Conservation (phyloP, 2,329 filamentous ascomycete species). For the Orbilia brochopaga region DNA sequence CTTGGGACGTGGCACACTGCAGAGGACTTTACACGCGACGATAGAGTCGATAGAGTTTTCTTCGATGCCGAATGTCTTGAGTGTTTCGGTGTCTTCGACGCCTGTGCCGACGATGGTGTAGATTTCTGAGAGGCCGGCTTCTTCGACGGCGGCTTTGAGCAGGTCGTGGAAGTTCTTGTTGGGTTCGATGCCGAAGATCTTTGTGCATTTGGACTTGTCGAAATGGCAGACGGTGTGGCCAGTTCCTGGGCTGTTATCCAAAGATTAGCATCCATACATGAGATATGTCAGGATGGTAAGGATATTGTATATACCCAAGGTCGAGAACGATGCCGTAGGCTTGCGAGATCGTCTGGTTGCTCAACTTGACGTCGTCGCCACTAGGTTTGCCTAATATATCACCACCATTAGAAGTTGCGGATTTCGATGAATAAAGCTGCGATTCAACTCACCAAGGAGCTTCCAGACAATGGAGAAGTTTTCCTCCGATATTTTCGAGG, state of each 20-base stretch:
- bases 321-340: conserved; percentile 61
- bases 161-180: conserved; percentile 61
- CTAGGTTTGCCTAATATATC: conserved; percentile 10
- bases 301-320: conserved; percentile 57
- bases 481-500: conserved; percentile 21
- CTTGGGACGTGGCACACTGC: conserved; percentile 61
- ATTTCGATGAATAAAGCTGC: neutral
- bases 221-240: conserved; percentile 63
- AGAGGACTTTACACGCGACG: conserved; percentile 64
- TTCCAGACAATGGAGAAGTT: conserved; percentile 42
- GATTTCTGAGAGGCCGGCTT: conserved; percentile 59
- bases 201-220: conserved; percentile 58
- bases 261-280: too few species aligned
- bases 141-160: conserved; percentile 59
- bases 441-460: conserved; percentile 7
- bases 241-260: conserved; percentile 60
- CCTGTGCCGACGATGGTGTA: conserved; percentile 63
- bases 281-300: too few species aligned
- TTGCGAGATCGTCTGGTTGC: conserved; percentile 55
- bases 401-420: neutral
- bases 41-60: conserved; percentile 65
- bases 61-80: conserved; percentile 60
- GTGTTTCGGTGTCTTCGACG: conserved; percentile 58
- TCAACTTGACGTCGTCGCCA: conserved; percentile 15
- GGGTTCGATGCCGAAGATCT: conserved; percentile 66